These are phyloP conservation scores for Penicillium polonicum DNA, from an alignment of 2,329 filamentous ascomycete genomes.

Conservation along the genomic window DNA sequence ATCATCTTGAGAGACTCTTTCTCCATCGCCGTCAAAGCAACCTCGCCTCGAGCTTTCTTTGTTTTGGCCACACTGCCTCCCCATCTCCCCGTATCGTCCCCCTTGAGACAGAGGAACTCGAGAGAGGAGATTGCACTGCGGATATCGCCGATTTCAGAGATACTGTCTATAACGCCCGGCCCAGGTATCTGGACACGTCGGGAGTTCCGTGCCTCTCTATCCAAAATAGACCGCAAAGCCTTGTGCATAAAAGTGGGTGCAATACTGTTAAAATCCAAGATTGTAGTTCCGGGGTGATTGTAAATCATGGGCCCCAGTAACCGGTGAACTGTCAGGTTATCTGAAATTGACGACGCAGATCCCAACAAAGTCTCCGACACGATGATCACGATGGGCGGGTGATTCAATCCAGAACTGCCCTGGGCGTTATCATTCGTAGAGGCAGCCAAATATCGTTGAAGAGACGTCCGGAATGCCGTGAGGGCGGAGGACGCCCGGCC, in stretches of 20 bases:
- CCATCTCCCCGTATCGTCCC: conserved; percentile 72
- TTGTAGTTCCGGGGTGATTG: conserved; percentile 71
- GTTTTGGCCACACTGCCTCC: conserved; percentile 69
- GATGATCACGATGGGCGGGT: conserved; percentile 79
- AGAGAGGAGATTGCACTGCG: conserved; percentile 88
- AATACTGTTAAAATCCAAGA: conserved; percentile 91
- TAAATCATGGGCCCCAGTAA: conserved; percentile 83
- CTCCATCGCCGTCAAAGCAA: conserved; percentile 69
- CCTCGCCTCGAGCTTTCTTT: conserved; percentile 56
- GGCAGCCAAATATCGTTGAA: conserved; percentile 69
- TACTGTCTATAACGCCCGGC: conserved; percentile 70
- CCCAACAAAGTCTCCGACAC: conserved; percentile 88
- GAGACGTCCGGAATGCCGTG: conserved; percentile 69
- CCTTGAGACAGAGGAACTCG: conserved; percentile 86
- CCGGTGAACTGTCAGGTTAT: conserved; percentile 90
- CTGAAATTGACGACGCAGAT: conserved; percentile 77
- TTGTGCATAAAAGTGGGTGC: conserved; percentile 82
- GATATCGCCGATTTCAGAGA: conserved; percentile 88
- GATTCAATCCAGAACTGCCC: conserved; percentile 37
- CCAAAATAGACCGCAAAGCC: conserved; percentile 75
- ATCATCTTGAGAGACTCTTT: conserved; percentile 75
- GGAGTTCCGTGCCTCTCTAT: conserved; percentile 80
- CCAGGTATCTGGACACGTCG: conserved; percentile 74
- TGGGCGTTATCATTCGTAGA: conserved; percentile 57
- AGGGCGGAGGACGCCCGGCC: conserved; percentile 63